Conservation (phyloP, 805 yeast species). For the Zygosaccharomyces bailii region DNA sequence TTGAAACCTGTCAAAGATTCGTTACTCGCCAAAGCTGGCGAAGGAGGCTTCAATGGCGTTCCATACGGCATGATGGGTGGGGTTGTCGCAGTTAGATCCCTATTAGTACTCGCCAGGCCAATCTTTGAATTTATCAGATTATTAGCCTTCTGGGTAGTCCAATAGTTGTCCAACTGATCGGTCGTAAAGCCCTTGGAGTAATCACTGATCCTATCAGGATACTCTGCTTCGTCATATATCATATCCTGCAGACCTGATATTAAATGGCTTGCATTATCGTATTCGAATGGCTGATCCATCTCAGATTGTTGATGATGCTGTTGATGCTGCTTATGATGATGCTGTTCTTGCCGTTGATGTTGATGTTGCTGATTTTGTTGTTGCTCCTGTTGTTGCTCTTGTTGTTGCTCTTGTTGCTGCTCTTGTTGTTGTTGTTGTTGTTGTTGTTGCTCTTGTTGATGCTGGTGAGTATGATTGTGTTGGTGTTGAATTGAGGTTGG, state of each 20-base stretch:
- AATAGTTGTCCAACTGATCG: conserved; percentile 38
- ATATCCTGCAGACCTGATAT: conserved; percentile 35
- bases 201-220: conserved; percentile 29
- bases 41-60: conserved; percentile 5
- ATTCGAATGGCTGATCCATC: conserved; percentile 29
- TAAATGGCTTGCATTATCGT: conserved; percentile 31
- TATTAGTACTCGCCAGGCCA: not conserved
- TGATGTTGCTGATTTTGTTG: conserved; percentile 9
- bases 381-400: conserved; percentile 9
- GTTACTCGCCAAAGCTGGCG: conserved; percentile 17
- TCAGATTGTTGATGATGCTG: conserved; percentile 14
- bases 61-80: conserved; percentile 8
- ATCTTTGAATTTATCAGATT: not conserved
- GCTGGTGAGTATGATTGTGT: conserved; percentile 1
- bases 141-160: conserved; percentile 22
- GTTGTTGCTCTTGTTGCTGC: too few relatives aligned
- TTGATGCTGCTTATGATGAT: conserved; percentile 7
- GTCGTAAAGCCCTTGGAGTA: conserved; percentile 33
- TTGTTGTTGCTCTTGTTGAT: conserved; percentile 7
- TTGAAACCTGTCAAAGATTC: conserved; percentile 13
- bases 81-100: not conserved
- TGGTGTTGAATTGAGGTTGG: conserved; percentile 4
- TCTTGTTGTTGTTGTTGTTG: conserved; percentile 15
- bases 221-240: conserved; percentile 33
- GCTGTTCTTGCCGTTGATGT: conserved; percentile 3